phyloP scores from a whole-genome alignment of 345 rosid genomes.

The Syzygium oleosum region DNA sequence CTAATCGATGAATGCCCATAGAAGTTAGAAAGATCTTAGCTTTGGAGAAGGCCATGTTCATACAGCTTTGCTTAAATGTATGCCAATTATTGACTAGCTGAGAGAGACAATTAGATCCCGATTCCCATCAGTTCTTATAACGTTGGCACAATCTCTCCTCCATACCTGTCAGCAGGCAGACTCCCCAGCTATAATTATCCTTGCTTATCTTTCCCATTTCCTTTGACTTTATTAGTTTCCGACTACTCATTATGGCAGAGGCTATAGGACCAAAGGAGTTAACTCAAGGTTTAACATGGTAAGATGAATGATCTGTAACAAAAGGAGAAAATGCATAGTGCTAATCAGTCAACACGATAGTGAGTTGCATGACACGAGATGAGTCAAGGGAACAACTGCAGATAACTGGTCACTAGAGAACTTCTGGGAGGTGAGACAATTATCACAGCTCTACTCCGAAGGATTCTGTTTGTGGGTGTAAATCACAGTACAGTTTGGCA shows the following conservation, averaged over 20 bases:
- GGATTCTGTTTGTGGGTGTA: neutral
- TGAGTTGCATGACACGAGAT: neutral
- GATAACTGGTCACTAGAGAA: neutral
- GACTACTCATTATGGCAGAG: neutral
- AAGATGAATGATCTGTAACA: neutral
- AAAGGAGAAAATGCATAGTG: neutral
- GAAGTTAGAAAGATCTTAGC: neutral
- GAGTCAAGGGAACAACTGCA: neutral
- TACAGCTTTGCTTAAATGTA: neutral
- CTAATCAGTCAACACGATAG: neutral
- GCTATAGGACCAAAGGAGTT: neutral
- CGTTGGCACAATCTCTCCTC: neutral
- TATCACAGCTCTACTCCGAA: neutral
- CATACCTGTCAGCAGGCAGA: neutral
- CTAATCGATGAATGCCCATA: neutral
- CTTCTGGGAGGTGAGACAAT: neutral
- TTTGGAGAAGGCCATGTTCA: neutral
- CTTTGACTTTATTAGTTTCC: neutral
- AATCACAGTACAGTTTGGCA: neutral
- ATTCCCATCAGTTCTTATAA: neutral
- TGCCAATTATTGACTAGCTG: neutral
- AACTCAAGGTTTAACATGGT: neutral
- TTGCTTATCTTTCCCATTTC: neutral
- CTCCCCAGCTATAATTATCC: neutral
- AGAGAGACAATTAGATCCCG: neutral